Conservation (phyloP, 73 alveolate species). For the Breviolum minutum region DNA sequence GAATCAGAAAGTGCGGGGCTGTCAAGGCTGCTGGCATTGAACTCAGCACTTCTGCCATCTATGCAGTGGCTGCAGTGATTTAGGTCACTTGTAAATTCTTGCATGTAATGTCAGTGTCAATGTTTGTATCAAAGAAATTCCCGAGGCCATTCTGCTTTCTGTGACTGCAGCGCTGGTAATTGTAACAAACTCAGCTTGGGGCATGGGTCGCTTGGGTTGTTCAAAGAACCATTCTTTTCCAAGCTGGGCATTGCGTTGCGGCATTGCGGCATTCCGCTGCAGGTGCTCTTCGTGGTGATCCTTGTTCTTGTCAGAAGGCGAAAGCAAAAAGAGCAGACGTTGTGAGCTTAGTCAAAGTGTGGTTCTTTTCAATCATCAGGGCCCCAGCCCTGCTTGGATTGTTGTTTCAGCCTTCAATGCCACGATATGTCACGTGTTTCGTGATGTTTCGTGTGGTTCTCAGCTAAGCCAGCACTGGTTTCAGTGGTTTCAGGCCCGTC, state of each 20-base stretch:
- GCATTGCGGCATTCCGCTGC: not conserved
- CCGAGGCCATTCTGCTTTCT: slow-evolving; percentile 33
- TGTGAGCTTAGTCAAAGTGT: not conserved
- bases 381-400: too few relatives aligned
- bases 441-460: too few relatives aligned
- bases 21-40: not conserved
- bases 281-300: slow-evolving; percentile 12
- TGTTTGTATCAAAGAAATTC: too few relatives aligned
- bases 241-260: not conserved
- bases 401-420: too few relatives aligned
- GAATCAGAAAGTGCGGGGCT: not conserved
- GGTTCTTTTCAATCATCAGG: too few relatives aligned
- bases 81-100: too few relatives aligned
- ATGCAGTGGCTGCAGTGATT: not conserved
- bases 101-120: not conserved
- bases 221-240: not conserved
- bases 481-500: slow-evolving; percentile 26
- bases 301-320: not conserved
- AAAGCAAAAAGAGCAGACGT: not conserved
- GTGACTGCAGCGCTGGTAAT: slow-evolving; percentile 20
- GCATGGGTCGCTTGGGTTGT: not conserved
- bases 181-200: not conserved
- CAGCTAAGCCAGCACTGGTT: not conserved
- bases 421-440: too few relatives aligned
- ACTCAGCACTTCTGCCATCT: not conserved